phyloP scores from a whole-genome alignment of 1,284 basidiomycete species.

The Golubevia sp. region DNA sequence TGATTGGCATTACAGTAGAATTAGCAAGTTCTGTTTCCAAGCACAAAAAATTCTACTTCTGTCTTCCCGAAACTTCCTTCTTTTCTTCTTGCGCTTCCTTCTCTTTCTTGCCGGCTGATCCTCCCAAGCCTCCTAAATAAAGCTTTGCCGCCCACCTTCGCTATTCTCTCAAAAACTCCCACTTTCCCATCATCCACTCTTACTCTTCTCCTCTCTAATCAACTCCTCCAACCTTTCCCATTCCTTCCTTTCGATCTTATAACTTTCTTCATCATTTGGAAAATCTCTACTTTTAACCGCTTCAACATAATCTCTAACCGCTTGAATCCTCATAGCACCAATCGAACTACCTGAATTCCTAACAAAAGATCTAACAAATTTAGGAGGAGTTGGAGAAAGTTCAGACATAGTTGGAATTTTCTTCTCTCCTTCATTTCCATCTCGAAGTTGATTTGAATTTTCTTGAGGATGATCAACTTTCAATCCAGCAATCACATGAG shows the following conservation, averaged over 20 bases:
- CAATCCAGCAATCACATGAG: slow-evolving; percentile 37
- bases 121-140: no score
- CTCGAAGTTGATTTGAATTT: neutral
- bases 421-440: neutral
- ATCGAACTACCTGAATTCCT: neutral
- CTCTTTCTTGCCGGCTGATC: no score
- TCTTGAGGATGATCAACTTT: neutral
- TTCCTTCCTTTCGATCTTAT: slow-evolving; percentile 1
- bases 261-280: slow-evolving; percentile 1
- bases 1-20: no score
- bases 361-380: neutral
- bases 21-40: no score
- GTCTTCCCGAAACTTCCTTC: no score
- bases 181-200: neutral
- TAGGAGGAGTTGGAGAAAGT: neutral
- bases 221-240: neutral
- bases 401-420: neutral
- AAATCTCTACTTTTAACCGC: neutral
- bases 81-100: no score
- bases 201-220: neutral
- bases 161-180: no score
- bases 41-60: no score
- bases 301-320: neutral
- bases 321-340: neutral
- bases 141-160: no score